Conservation (phyloP, 257 asterid species). For the Apocynum venetum region DNA sequence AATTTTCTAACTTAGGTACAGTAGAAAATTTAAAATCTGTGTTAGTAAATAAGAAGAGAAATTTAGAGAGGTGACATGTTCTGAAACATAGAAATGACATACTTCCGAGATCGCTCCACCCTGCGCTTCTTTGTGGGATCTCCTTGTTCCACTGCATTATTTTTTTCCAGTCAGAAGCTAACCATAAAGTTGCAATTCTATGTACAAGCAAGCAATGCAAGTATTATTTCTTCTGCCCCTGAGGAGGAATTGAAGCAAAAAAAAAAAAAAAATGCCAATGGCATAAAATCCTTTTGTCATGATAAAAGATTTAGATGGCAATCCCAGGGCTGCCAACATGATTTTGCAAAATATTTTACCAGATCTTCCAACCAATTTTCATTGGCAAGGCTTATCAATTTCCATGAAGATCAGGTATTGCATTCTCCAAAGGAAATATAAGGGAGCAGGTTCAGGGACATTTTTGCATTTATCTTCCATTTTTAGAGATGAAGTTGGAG, state of each 20-base stretch:
- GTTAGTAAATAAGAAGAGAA: background rate
- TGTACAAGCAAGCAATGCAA: background rate
- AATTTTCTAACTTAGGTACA: background rate
- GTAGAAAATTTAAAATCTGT: background rate
- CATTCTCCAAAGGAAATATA: background rate
- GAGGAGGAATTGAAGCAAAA: background rate
- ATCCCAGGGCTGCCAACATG: background rate
- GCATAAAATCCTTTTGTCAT: background rate
- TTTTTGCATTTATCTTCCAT: background rate
- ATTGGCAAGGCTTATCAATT: background rate
- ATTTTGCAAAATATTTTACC: background rate
- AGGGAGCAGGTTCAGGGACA: background rate
- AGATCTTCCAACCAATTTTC: background rate
- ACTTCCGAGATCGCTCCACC: constrained; percentile 87
- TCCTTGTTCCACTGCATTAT: constrained; percentile 67
- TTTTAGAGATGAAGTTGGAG: background rate
- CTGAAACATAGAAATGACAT: constrained; percentile 21
- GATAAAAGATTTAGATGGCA: background rate
- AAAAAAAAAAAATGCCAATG: background rate
- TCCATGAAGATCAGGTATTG: background rate
- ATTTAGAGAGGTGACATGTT: background rate
- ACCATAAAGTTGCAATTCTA: background rate
- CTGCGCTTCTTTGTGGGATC: constrained; percentile 85
- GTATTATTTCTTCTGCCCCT: background rate
- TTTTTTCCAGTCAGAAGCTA: constrained; percentile 22